Conservation (phyloP, 2,329 filamentous ascomycete species). For the Emergomyces pasteurianus region DNA sequence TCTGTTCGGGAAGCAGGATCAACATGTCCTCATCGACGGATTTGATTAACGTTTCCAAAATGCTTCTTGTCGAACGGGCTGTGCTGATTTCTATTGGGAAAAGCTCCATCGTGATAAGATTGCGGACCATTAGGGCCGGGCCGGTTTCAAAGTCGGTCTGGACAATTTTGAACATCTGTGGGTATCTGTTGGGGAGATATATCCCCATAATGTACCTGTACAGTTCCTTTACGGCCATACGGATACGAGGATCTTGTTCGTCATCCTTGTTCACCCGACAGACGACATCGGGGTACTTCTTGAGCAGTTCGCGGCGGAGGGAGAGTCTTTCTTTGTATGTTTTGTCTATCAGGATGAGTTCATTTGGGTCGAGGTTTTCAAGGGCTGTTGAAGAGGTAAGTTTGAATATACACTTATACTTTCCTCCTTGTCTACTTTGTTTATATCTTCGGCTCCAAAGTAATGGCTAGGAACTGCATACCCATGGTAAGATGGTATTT, state of each 20-base stretch:
- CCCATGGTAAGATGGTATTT: constrained; percentile 55
- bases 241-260: constrained; percentile 27
- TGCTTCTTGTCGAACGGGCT: constrained; percentile 22
- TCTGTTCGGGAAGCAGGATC: constrained; percentile 39
- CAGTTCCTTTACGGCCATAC: constrained; percentile 42
- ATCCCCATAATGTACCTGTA: constrained; percentile 43
- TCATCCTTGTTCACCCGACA: constrained; percentile 24
- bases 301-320: constrained; percentile 38
- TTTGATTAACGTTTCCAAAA: constrained; percentile 38
- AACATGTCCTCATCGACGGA: constrained; percentile 51
- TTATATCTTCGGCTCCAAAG: background rate
- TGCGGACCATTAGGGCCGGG: constrained; percentile 27
- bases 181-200: constrained; percentile 48
- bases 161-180: constrained; percentile 38
- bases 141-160: constrained; percentile 16
- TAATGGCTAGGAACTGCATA: constrained; percentile 19
- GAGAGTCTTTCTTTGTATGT: constrained; percentile 43
- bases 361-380: constrained; percentile 40
- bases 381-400: constrained; percentile 31
- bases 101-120: constrained; percentile 33
- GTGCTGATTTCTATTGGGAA: constrained; percentile 27
- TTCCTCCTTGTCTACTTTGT: background rate
- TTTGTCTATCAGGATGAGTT: constrained; percentile 47
- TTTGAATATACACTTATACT: background rate
- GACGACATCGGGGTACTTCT: constrained; percentile 30